Conservation (phyloP, 768 basidiomycete genomes). For the Suillus clintonianus region DNA sequence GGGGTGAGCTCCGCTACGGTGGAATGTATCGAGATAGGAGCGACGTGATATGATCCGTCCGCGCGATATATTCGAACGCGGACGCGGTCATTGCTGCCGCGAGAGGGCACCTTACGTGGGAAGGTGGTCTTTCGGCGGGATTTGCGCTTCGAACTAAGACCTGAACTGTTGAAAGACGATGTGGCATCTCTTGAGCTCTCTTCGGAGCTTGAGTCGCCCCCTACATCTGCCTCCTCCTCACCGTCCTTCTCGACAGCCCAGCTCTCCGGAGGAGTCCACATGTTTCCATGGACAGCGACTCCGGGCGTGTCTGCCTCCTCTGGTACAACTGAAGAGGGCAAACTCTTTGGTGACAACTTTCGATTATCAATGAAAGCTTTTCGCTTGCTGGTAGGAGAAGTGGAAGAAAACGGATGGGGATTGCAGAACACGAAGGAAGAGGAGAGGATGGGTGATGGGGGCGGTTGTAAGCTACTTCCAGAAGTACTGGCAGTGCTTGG, state of each 20-base stretch:
- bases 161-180: conserved; percentile 9
- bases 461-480: conserved; percentile 37
- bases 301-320: conserved; percentile 11
- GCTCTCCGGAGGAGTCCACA: conserved; percentile 75
- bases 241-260: conserved; percentile 68
- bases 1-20: conserved; percentile 71
- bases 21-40: conserved; percentile 59
- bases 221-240: conserved; percentile 35
- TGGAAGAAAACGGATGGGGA: conserved; percentile 31
- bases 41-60: conserved; percentile 71
- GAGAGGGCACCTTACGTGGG: conserved; percentile 18
- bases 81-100: conserved; percentile 35
- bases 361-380: conserved; percentile 28
- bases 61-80: conserved; percentile 77
- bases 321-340: conserved; percentile 16
- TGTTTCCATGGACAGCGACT: conserved; percentile 23
- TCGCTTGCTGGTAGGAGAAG: conserved; percentile 21
- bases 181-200: conserved; percentile 20
- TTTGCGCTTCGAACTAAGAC: conserved; percentile 18
- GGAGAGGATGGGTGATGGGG: conserved; percentile 39
- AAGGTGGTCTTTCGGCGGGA: conserved; percentile 26
- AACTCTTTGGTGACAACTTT: conserved; percentile 57
- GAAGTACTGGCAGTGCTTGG: conserved; percentile 40
- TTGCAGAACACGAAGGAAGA: conserved; percentile 35
- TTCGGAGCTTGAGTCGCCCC: conserved; percentile 47